A percentile compares a stretch with the other conserved stretches of the same genome.
These are phyloP conservation scores for Volvox reticuliferus DNA, from an alignment of 139 green algal genomes.

Conservation along the genomic window DNA sequence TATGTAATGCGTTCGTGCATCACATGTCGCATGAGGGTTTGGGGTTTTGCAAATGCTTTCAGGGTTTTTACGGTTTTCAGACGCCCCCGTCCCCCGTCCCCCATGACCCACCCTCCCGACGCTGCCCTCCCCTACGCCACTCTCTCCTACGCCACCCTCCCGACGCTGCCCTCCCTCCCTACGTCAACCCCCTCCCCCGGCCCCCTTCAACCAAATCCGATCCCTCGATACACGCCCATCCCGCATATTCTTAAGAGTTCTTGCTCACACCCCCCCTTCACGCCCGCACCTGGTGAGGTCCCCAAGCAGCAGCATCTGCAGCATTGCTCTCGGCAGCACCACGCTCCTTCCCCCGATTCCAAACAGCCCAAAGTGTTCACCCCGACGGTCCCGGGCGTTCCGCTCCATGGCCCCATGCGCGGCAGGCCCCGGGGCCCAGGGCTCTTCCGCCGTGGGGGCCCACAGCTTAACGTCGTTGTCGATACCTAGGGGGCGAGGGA, in stretches of 20 bases:
- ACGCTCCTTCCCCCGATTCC: neutral
- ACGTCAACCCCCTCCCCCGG: neutral
- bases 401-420: neutral
- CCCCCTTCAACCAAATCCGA: neutral
- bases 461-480: constrained; percentile 69
- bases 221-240: neutral
- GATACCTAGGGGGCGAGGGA: constrained; percentile 39
- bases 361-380: neutral
- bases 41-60: no score
- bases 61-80: no score
- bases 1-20: neutral
- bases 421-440: neutral
- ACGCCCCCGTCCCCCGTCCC: neutral
- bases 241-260: neutral
- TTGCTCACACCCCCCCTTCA: neutral
- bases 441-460: constrained; percentile 43
- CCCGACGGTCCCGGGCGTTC: neutral
- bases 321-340: neutral
- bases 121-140: neutral
- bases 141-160: neutral
- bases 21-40: no score
- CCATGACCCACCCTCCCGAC: neutral
- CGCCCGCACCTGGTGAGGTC: neutral
- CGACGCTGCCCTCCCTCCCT: neutral
- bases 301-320: neutral